Conservation (phyloP, 495 filamentous ascomycete genomes). For the Penicillium coprophilum region DNA sequence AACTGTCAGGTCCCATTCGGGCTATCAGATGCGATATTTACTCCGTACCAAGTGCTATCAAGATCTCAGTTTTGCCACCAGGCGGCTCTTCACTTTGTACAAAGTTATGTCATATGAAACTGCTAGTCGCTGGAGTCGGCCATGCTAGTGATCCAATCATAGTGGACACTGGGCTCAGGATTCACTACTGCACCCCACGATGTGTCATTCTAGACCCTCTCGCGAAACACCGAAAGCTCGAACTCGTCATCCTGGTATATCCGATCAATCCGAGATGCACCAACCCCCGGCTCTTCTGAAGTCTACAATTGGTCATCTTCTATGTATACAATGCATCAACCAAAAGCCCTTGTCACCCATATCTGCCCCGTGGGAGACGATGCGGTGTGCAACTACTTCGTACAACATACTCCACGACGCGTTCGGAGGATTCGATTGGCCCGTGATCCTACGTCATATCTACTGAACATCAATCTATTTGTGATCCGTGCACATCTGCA, state of each 20-base stretch:
- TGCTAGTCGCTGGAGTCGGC: conserved; percentile 21
- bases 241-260: not conserved
- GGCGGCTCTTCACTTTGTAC: conserved; percentile 6
- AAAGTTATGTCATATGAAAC: conserved; percentile 21
- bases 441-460: conserved; percentile 8
- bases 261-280: conserved; percentile 7
- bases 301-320: not conserved
- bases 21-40: conserved; percentile 5
- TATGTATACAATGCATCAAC: not conserved
- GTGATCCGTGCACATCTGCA: conserved; percentile 10
- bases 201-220: conserved; percentile 21
- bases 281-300: not conserved
- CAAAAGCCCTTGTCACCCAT: not conserved
- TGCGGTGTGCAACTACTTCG: conserved; percentile 7
- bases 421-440: not conserved
- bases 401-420: too few relatives aligned
- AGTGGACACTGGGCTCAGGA: conserved; percentile 10
- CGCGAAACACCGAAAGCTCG: conserved; percentile 20
- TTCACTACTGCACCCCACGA: conserved; percentile 25
- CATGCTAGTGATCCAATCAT: conserved; percentile 14
- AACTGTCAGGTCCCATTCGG: not conserved
- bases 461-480: not conserved
- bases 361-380: not conserved
- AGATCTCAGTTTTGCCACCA: conserved; percentile 19
- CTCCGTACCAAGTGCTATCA: not conserved